phyloP scores from a whole-genome alignment of 108 stramenopile genomes.

The Epithemia pelagica region DNA sequence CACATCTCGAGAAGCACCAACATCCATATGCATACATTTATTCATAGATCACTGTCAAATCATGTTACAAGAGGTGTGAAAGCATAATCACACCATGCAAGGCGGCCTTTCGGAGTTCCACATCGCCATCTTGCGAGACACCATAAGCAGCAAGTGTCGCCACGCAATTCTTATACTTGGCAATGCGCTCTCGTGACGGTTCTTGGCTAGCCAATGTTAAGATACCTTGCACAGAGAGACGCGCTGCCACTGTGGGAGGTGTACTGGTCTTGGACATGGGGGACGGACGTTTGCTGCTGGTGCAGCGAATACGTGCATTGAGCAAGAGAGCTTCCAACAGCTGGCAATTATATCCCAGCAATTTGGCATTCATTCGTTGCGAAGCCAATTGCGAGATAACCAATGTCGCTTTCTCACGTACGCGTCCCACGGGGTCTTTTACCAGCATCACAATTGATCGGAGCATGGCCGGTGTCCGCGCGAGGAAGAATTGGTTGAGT shows the following conservation, averaged over 20 bases:
- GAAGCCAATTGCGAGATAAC: neutral
- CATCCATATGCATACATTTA: too few species aligned
- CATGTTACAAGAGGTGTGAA: neutral
- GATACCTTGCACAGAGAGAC: neutral
- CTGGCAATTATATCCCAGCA: neutral
- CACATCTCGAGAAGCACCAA: too few species aligned
- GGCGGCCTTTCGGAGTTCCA: constrained; percentile 1
- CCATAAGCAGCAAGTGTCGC: neutral
- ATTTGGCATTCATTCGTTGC: neutral
- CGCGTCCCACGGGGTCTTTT: neutral
- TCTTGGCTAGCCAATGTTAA: constrained; percentile 1
- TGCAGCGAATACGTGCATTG: neutral
- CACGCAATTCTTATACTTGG: neutral
- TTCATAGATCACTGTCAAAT: too few species aligned
- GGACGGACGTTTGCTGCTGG: neutral
- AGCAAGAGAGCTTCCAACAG: neutral
- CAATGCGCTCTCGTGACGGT: neutral
- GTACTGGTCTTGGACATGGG: neutral
- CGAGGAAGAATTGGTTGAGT: neutral
- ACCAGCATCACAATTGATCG: neutral
- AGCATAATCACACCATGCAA: constrained; percentile 5
- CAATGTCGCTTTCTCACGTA: neutral
- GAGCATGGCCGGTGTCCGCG: neutral
- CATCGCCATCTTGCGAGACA: neutral
- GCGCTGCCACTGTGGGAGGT: neutral